Evolutionary conservation across 108 stramenopile species (phyloP).

Genomic region (Schizochytrium sp.): DNA sequence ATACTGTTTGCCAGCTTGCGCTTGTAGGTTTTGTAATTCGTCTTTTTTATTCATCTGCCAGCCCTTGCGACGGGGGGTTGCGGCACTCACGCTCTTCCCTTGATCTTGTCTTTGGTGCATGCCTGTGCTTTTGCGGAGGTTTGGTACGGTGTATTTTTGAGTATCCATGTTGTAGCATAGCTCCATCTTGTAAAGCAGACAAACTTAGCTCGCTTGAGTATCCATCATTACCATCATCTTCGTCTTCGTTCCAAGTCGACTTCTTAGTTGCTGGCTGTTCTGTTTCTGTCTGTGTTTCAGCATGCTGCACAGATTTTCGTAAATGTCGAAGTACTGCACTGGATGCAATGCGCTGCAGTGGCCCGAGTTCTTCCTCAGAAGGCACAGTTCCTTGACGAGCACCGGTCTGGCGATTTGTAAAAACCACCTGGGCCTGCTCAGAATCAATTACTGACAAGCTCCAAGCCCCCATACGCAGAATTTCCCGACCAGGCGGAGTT

Average conservation of each 20-base stretch:
- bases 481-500: background rate
- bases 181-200: background rate
- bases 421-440: background rate
- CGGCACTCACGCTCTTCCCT: too few relatives aligned
- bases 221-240: background rate
- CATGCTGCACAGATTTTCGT: background rate
- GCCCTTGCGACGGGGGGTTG: background rate
- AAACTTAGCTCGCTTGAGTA: background rate
- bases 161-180: too few relatives aligned
- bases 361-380: background rate
- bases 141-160: background rate
- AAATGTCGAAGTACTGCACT: background rate
- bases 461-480: constrained; percentile 24
- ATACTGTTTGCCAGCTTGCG: background rate
- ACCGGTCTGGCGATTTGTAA: constrained; percentile 16
- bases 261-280: background rate
- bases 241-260: background rate
- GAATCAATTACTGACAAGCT: constrained; percentile 11
- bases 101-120: background rate
- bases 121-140: background rate
- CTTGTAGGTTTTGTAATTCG: background rate
- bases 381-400: background rate
- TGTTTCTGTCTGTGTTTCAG: background rate
- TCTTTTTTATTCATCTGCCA: background rate
- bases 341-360: background rate